Base-by-base conservation (phyloP, 495 filamentous ascomycete genomes). In the Staphylotrichum longicolle region DNA sequence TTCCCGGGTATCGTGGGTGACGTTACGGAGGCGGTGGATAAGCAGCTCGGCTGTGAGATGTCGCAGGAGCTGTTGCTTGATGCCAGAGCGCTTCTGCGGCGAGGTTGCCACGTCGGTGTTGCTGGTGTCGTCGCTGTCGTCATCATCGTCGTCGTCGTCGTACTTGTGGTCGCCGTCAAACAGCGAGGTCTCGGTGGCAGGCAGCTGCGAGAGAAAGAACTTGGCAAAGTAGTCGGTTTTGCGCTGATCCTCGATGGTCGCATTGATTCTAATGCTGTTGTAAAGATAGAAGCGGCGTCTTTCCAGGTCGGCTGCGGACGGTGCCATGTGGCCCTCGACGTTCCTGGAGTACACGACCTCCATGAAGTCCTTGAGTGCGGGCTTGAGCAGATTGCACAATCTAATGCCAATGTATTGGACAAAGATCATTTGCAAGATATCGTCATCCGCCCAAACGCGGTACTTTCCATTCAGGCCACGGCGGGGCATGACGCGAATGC, bases 391-490 rank as follows among this genome's bases (percentile, higher is more conserved):
- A 20, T 82, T 80, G 37, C 81, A 78, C 78, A 84, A 84, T 39
- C 74, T 76, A 34, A 83, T 70, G 14, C 86, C 86, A 34, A 90
- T 78, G 57, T 84, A 86, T 54, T 89, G 84, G 35, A 89, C 74
- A 60, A 89, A 80, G 12, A 90, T 79, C 20, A 82, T 80, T 54
- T 89, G 84, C 9, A 88, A 71, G 37, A 89, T 75, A 60, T 89
- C 87, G 62, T 88, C 86, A 60, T 90, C 85, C 81, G 86, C 85
- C 72, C 79, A 84, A 14, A 89, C 78, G 0, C 83, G 80, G 61
- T 88, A 88, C 64, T 86, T 86, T 1, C 87, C 86, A 64, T 88
- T 90, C 47, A 90, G 70, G 40, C 88, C 84, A 6, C 80, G 81
- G 14, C 86, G 81, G 69, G 84, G 82, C 60, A 86, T 80, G 1